Evolutionary conservation across 2,329 filamentous ascomycete species (phyloP).

Genomic region (Colletotrichum zoysiae): DNA sequence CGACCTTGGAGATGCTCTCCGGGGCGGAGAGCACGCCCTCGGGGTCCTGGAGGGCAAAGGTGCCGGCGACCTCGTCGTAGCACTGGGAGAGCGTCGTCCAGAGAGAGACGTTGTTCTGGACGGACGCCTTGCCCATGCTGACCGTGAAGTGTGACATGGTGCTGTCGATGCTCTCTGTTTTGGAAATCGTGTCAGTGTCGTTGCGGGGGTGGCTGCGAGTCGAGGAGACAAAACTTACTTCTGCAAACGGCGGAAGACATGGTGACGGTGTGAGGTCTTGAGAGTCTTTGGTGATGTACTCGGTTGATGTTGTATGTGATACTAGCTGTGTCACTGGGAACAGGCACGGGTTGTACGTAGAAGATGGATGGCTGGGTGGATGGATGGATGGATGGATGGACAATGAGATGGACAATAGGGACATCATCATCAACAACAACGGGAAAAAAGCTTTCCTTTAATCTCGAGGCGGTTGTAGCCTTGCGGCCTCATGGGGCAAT

Average conservation of each 20-base stretch:
- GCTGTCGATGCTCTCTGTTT: slow-evolving; percentile 38
- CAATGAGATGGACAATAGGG: background rate
- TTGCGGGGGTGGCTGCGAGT: background rate
- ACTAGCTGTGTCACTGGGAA: background rate
- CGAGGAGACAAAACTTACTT: slow-evolving; percentile 9
- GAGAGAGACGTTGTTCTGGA: slow-evolving; percentile 39
- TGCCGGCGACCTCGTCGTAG: slow-evolving; percentile 32
- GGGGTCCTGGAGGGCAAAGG: slow-evolving; percentile 39
- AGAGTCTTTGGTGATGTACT: background rate
- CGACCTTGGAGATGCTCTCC: slow-evolving; percentile 44
- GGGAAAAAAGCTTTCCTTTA: slow-evolving; percentile 30
- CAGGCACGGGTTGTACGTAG: background rate
- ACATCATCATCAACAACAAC: background rate
- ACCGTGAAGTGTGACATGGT: slow-evolving; percentile 42
- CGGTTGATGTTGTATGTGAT: background rate
- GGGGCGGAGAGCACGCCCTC: slow-evolving; percentile 45
- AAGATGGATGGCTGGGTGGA: background rate
- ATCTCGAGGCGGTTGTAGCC: slow-evolving; percentile 39
- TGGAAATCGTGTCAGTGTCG: background rate
- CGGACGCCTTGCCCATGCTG: slow-evolving; percentile 38
- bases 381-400: too few relatives aligned
- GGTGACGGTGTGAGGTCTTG: background rate
- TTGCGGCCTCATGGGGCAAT: slow-evolving; percentile 45
- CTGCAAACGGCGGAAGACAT: slow-evolving; percentile 35
- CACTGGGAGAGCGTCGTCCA: slow-evolving; percentile 42